Base-by-base conservation (phyloP, 1,139 yeast genomes). In the Taphrina communis region DNA sequence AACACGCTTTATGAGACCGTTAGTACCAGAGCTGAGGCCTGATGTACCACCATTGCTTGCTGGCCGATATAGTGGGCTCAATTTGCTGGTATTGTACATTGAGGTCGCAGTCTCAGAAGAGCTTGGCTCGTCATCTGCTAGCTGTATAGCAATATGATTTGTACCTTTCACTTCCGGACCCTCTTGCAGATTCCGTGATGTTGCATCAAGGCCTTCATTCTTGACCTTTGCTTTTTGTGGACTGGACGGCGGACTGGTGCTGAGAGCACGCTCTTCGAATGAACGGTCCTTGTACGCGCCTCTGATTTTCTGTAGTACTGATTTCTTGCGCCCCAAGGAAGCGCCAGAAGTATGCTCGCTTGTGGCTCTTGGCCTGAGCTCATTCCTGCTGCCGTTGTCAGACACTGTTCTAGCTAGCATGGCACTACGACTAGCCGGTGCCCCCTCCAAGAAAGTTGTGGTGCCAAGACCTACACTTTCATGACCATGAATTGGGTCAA, bases 381-480 rank as follows among this genome's bases (percentile, higher is more conserved):
- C 25, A 35, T 41, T 11, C 52, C 60, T 11, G 39, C 66, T 68
- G 36, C 59, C 70, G 39, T 46, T 53, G 55, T 62, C 35, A 31
- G 57, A 59, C 42, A 48, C 25, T 21, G 53, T 57, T 50, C 69
- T 70, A 9, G 69, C 71, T 69, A 65, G 52, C 48, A 80, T 79
- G n/a, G 85, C 83, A 6, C 78, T 80, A 19, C 81, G 80, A 39
- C 96, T 88, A 2, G 97, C 99, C 19, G 98, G 98, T 0, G 98
- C 95, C 48, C 99, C 99, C 77, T 94, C 98, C 73, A 94, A 78
- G 77, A 94, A 94, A 0, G 99, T 94, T 1, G 97, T 74, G 1
- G 95, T 85, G 2, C 99, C 99, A 65, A 94, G 83, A 0, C 99
- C 99, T 69, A 88, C 84, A 0, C 97, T 89, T 1, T 88, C 82